Base-by-base conservation (phyloP, 352 stramenopile genomes). In the Thraustochytrium sp. region DNA sequence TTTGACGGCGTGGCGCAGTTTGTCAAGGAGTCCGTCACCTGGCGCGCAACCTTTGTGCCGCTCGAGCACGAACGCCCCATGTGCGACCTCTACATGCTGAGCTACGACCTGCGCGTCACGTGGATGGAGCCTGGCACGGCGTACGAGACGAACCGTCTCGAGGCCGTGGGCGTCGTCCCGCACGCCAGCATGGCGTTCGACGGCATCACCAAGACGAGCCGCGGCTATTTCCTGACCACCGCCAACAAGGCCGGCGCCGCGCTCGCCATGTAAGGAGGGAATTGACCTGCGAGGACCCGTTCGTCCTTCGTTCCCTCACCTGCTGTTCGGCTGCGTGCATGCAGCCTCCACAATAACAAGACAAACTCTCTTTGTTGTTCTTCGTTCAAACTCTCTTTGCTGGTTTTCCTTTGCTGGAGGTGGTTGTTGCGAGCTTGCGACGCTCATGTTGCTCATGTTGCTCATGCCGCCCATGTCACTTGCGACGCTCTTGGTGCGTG, bases 171-270 rank as follows among this genome's bases (percentile, higher is more conserved):
- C 5, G 68, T 80, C 0, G 48, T 80, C 21, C 68, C 68, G 34
- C 48, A 34, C 68, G 13, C 68, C 23, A 61, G 53, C 23, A 34
- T 62, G 18, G 48, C 46, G 29, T 80, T 72, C n/a, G 68, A 80
- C 23, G 68, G 68, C 42, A 51, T 80, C 29, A 26, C 3, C 4
- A 61, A 72, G 34, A 72, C 46, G 44, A 65, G 48, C 49, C 48
- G 68, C 23, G 68, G 68, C 13, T 64, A 63, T 4, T 80, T 80
- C 13, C 34, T 80, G 13, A 75, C 68, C 21, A 80, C 68, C 23
- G 68, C 44, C 51, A 80, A 65, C 48, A 80, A 80, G 42, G 18
- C 23, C 21, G 68, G 68, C 26, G 26, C 31, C 18, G 26, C 68
- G n/a, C 29, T 51, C 18, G 46, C 68, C 29, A 29, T 80, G 68